phyloP scores from a whole-genome alignment of 352 stramenopile species.

The Phytophthora pinifolia region DNA sequence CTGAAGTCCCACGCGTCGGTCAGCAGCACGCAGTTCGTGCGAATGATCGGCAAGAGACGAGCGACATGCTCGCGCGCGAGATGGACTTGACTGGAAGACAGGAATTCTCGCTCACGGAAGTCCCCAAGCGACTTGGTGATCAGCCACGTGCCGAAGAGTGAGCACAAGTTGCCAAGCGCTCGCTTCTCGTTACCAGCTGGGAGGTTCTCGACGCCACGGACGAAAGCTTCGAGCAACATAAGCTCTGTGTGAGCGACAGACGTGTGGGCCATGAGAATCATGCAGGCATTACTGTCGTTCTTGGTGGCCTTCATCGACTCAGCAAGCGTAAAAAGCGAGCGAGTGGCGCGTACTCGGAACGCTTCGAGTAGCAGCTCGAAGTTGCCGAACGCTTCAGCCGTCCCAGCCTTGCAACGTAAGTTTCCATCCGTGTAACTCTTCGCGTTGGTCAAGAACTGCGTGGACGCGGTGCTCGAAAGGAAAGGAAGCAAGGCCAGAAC shows the following conservation, averaged over 20 bases:
- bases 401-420: constrained; percentile 28
- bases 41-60: constrained; percentile 30
- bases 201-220: constrained; percentile 19
- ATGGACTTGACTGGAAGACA: constrained; percentile 39
- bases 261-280: constrained; percentile 44
- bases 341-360: constrained; percentile 31
- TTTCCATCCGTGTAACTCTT: constrained; percentile 28
- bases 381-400: constrained; percentile 28
- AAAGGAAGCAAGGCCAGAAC: constrained; percentile 1
- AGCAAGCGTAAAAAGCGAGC: constrained; percentile 22
- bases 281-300: constrained; percentile 41
- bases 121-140: constrained; percentile 39
- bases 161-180: constrained; percentile 28
- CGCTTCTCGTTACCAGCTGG: constrained; percentile 20
- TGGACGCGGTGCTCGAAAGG: not conserved
- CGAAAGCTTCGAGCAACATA: constrained; percentile 36
- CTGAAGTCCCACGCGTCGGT: constrained; percentile 38
- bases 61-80: constrained; percentile 29
- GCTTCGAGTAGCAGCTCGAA: constrained; percentile 27
- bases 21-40: constrained; percentile 48
- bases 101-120: constrained; percentile 44
- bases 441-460: constrained; percentile 27
- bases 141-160: constrained; percentile 35
- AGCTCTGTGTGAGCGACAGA: constrained; percentile 42
- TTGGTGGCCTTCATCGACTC: constrained; percentile 34